Percentiles rank a stretch among this genome's conserved stretches.
Conservation (phyloP, 495 filamentous ascomycete genomes). For the Jackrogersella minutella region DNA sequence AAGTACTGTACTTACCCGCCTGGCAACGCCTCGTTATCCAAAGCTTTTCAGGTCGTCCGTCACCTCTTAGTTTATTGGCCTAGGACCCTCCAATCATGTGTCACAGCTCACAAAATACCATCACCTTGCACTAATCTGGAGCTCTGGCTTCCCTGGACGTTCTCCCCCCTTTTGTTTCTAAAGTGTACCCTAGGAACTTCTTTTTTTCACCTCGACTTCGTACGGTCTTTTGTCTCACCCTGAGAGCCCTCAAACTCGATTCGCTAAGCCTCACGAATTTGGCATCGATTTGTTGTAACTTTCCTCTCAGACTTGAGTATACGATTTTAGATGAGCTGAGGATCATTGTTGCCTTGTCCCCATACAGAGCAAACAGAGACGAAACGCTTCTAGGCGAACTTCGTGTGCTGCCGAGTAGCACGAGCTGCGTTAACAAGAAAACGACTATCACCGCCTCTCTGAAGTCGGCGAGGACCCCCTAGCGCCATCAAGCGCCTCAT, state of each 20-base stretch:
- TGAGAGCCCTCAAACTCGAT: conserved; percentile 20
- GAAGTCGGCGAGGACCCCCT: conserved; percentile 20
- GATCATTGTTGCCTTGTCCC: not conserved
- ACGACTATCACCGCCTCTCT: conserved; percentile 13
- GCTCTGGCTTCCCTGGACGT: conserved; percentile 39
- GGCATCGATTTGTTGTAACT: conserved; percentile 18
- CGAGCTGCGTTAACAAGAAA: conserved; percentile 9
- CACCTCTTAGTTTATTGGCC: conserved; percentile 52
- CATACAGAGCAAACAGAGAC: conserved; percentile 26
- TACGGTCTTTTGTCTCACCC: conserved; percentile 21
- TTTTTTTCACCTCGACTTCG: conserved; percentile 11
- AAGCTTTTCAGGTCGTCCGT: conserved; percentile 43
- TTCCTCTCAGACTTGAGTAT: conserved; percentile 5
- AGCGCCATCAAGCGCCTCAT: conserved; percentile 41
- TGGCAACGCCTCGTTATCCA: conserved; percentile 44
- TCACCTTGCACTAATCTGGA: conserved; percentile 46
- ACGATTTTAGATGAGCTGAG: conserved; percentile 9
- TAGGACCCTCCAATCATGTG: conserved; percentile 54
- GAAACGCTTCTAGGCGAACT: conserved; percentile 26
- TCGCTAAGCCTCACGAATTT: conserved; percentile 28
- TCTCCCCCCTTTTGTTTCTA: conserved; percentile 27
- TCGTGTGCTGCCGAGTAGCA: conserved; percentile 14
- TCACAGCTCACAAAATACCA: conserved; percentile 47
- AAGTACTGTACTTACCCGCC: conserved; percentile 55
- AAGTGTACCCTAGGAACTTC: conserved; percentile 24